Evolutionary conservation across 768 basidiomycete species (phyloP), one percentile per base, ranked within the genome.

Genomic region (Botryobasidium botryosum): DNA sequence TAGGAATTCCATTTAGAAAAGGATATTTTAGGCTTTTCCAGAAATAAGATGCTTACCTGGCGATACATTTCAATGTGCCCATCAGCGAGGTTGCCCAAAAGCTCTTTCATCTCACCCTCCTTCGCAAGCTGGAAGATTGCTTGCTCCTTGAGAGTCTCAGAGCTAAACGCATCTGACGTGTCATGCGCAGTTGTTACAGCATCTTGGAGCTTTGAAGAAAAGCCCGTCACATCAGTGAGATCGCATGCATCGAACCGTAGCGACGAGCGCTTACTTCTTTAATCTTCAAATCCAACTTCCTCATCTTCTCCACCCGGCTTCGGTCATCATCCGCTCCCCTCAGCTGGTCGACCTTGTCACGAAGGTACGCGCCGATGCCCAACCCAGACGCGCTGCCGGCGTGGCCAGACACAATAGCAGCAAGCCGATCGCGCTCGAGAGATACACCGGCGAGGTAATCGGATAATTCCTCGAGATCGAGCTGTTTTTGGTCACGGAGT

Each of bases 391-490:
- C 43, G 62, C 83, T 78, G 46, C 78, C 85, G 45, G 79, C 83
- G 57, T 82, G 86, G n/a, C 84, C 88, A 47, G 32, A 26, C 3
- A 72, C 77, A 55, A 86, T 84, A 2, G 87, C 87, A 17, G 90
- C 77, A 7, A 99, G 67, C 36, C 94, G 69, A 56, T 99, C 94
- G 18, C 94, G 78, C 62, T 99, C 94, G 8, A 77, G 68, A 1
- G 86, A 88, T 36, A 96, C 78, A n/a, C 81, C 83, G 5, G 84
- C 83, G 10, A 99, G 69, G 61, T 97, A 97, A 43, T 88, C 84
- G 2, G 88, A 87, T 6, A 97, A 71, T 59, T 97, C 92, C 62
- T 99, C 94, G 51, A 96, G 92, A 57, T 99, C 94, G 45, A 97
- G 74, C 60, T 99, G 94, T 61, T 97, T 99, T 63, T 97, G 94